Evolutionary conservation across 2,329 filamentous ascomycete genomes (phyloP), one percentile per base, ranked within the genome.

Genomic region (Monilinia vaccinii-corymbosi): DNA sequence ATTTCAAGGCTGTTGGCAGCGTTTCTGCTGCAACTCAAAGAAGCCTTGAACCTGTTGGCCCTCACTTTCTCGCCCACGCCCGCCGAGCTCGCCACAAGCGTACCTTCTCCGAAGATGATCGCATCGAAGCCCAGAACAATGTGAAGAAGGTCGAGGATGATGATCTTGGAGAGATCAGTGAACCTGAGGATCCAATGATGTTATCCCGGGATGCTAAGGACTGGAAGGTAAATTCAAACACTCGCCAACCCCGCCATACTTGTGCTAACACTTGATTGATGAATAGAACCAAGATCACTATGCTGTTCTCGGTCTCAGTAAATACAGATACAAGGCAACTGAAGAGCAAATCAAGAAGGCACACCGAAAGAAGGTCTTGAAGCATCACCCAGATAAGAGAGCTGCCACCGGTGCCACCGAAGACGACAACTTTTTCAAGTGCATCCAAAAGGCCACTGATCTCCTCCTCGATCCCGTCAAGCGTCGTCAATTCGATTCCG

Each of bases 391-490:
- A 64, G 94, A 99, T 76, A 99, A 99, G 87, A 96, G 95, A 80
- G 94, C 95, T 18, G 94, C 94, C 32, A 83, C 87, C 51, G 94
- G 94, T 63, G 83, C 84, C 70, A 83, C 84, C 68, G 92, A 97
- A 71, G 93, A 97, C 76, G 94, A 99, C 76, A 90, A 89, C 75
- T 99, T 99, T 82, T 99, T 99, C 88, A 99, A 99, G 83, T 99
- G 95, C 77, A 99, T 99, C 75, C 95, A 99, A 75, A 97, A 97
- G 77, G 94, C 94, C 61, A 93, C 88, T 70, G 94, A 99, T 71
- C 83, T 97, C 56, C 88, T 99, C 21, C 83, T 91, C 59, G 94
- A 99, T 78, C 94, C 94, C 56, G 81, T 86, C 74, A 95, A 91
- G 79, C 89, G 94, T 64, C 87, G 92, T 61, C 94, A 99, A 77